These are phyloP conservation scores for Yamadazyma pseudoaaseri DNA, from an alignment of 1,139 yeast genomes.

Conservation along the genomic window DNA sequence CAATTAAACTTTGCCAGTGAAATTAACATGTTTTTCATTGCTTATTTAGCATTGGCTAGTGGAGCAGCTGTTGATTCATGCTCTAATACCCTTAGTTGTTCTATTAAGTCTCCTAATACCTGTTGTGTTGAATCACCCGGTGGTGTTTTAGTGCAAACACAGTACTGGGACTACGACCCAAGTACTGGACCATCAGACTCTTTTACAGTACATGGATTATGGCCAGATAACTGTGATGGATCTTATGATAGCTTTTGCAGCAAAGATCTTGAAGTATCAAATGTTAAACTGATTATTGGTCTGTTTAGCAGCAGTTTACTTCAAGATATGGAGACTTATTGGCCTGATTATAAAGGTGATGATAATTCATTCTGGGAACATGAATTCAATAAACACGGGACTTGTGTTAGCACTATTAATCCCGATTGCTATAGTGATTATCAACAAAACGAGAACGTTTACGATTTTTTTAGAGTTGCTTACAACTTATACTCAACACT, in stretches of 20 bases:
- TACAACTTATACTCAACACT: slow-evolving; percentile 59
- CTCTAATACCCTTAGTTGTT: neutral
- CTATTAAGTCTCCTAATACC: slow-evolving; percentile 31
- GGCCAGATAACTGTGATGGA: slow-evolving; percentile 49
- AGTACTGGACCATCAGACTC: slow-evolving; percentile 62
- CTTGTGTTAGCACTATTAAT: slow-evolving; percentile 78
- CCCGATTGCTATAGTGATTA: slow-evolving; percentile 58
- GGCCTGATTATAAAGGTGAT: slow-evolving; percentile 76
- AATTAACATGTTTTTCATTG: neutral
- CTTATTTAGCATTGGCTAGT: neutral
- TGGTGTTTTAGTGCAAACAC: slow-evolving; percentile 81
- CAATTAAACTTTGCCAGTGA: neutral
- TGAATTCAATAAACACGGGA: slow-evolving; percentile 93
- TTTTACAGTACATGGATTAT: slow-evolving; percentile 64
- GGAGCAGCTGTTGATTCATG: neutral
- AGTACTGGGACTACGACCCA: slow-evolving; percentile 91
- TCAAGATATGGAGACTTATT: slow-evolving; percentile 53
- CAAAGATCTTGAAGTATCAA: slow-evolving; percentile 48
- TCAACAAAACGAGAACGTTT: slow-evolving; percentile 52
- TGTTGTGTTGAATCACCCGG: slow-evolving; percentile 85
- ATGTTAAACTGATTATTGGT: slow-evolving; percentile 53
- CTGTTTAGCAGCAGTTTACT: slow-evolving; percentile 53
- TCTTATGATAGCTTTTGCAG: slow-evolving; percentile 63
- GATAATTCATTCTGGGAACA: slow-evolving; percentile 85
- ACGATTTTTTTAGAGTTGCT: slow-evolving; percentile 71